A percentile compares a stretch with the other conserved stretches of the same genome.
Evolutionary conservation across 1,284 basidiomycete species (phyloP).

Genomic region (Trichosporon inkin): DNA sequence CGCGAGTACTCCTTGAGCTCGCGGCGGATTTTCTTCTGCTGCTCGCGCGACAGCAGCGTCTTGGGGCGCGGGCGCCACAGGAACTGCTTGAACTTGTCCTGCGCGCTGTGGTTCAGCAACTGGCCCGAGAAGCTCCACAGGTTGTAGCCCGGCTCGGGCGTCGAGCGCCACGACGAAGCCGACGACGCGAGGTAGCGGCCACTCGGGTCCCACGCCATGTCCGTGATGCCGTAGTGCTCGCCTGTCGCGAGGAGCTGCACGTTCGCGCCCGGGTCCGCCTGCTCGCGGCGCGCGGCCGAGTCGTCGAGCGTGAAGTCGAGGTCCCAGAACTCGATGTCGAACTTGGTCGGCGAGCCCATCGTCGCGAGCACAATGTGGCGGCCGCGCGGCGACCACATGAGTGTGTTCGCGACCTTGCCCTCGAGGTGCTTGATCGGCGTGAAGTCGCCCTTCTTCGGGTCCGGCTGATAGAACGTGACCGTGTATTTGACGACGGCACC

Average conservation of each 20-base stretch:
- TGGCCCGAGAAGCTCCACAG: constrained; percentile 98
- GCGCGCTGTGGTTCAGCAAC: constrained; percentile 79
- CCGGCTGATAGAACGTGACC: constrained; percentile 93
- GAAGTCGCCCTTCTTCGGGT: constrained; percentile 97
- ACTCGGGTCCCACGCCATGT: constrained; percentile 97
- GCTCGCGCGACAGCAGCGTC: constrained; percentile 79
- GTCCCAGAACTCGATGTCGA: constrained; percentile 98
- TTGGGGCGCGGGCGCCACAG: constrained; percentile 94
- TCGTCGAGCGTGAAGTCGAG: constrained; percentile 85
- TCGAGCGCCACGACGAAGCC: constrained; percentile 92
- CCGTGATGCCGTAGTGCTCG: constrained; percentile 98
- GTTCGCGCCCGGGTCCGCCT: constrained; percentile 73
- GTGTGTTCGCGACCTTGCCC: constrained; percentile 85
- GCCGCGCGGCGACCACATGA: constrained; percentile 96
- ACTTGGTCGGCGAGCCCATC: constrained; percentile 90
- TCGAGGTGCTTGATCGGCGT: constrained; percentile 77
- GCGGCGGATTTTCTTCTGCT: constrained; percentile 77
- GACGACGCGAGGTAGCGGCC: constrained; percentile 91
- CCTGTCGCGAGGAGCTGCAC: constrained; percentile 77
- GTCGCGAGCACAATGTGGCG: constrained; percentile 94
- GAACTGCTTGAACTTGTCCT: constrained; percentile 98
- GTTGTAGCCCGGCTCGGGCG: constrained; percentile 91
- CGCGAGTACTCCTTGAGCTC: constrained; percentile 91
- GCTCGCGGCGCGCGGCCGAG: constrained; percentile 54
- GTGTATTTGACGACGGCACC: constrained; percentile 94